Evolutionary conservation across 1,284 basidiomycete genomes (phyloP).

Genomic region (Fomitopsis palustris): DNA sequence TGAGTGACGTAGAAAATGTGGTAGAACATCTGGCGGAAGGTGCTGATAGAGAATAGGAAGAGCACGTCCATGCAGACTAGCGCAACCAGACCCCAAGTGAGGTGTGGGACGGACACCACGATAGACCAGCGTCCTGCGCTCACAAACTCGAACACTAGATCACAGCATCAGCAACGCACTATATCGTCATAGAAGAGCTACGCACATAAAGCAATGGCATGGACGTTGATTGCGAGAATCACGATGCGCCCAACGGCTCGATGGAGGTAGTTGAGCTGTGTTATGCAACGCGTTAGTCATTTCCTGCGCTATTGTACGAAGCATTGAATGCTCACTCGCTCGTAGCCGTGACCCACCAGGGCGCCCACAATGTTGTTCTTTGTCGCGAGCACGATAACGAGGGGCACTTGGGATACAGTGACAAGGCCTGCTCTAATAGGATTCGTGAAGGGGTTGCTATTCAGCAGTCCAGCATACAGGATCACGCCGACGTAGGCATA

Average conservation of each 20-base stretch:
- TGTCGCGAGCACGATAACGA: constrained; percentile 65
- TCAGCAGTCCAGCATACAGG: constrained; percentile 47
- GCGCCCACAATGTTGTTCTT: constrained; percentile 72
- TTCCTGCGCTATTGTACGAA: not conserved
- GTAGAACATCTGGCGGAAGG: constrained; percentile 49
- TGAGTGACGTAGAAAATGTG: constrained; percentile 55
- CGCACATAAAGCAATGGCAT: constrained; percentile 59
- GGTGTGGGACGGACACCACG: constrained; percentile 1
- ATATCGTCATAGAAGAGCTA: constrained; percentile 7
- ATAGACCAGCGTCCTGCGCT: not conserved
- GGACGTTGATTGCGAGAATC: constrained; percentile 67
- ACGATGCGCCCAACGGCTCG: constrained; percentile 65
- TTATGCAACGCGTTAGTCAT: not conserved
- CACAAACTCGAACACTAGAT: not conserved
- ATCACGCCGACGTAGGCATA: constrained; percentile 44
- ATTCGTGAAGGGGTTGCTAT: constrained; percentile 52
- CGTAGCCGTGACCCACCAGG: constrained; percentile 68
- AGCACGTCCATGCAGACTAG: constrained; percentile 51
- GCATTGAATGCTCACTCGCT: constrained; percentile 46
- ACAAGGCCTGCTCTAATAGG: constrained; percentile 57
- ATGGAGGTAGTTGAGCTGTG: constrained; percentile 74
- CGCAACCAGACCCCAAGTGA: constrained; percentile 45
- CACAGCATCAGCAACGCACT: not conserved
- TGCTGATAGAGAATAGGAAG: constrained; percentile 48
- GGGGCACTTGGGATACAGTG: constrained; percentile 64